Percentiles rank a stretch among this genome's conserved stretches.
These are phyloP conservation scores for Didymella keratinophila DNA, from an alignment of 2,329 filamentous ascomycete species.

Conservation along the genomic window DNA sequence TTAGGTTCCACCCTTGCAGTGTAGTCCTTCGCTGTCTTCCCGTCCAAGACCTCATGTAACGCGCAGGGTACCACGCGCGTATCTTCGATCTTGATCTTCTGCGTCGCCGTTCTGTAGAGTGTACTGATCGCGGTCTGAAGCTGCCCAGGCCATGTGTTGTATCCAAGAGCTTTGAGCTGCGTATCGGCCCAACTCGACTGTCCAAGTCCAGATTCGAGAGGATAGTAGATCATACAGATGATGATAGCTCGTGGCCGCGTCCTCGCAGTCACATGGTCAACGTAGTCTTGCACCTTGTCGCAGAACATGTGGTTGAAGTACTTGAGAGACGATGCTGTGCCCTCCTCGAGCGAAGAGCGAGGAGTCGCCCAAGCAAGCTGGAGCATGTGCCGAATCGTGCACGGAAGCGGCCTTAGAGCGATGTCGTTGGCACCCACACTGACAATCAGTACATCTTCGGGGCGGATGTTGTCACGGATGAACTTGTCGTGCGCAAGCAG, in stretches of 20 bases:
- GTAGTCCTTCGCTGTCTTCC: conserved; percentile 41
- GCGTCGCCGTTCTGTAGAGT: conserved; percentile 45
- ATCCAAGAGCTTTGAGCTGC: conserved; percentile 43
- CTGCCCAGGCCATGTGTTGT: conserved; percentile 39
- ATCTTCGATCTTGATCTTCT: conserved; percentile 37
- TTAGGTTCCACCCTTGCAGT: conserved; percentile 49
- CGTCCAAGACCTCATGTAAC: conserved; percentile 45
- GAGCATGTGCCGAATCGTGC: conserved; percentile 45
- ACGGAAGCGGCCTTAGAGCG: conserved; percentile 37
- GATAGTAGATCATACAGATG: conserved; percentile 52
- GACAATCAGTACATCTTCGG: conserved; percentile 45
- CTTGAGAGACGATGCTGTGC: conserved; percentile 35
- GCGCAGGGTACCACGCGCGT: conserved; percentile 44
- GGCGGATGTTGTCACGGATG: conserved; percentile 44
- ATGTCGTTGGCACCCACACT: conserved; percentile 51
- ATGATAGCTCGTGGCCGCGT: conserved; percentile 46
- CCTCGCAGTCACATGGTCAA: conserved; percentile 33
- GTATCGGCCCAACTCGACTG: conserved; percentile 47
- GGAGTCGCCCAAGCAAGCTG: conserved; percentile 43
- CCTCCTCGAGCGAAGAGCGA: conserved; percentile 32
- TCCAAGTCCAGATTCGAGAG: conserved; percentile 38
- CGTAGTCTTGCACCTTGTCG: conserved; percentile 37
- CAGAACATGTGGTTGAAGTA: conserved; percentile 48
- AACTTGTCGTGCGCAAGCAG: conserved; percentile 47
- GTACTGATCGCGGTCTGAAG: conserved; percentile 45